Base-by-base conservation (phyloP, 1,284 basidiomycete species). In the Ustilago nuda region DNA sequence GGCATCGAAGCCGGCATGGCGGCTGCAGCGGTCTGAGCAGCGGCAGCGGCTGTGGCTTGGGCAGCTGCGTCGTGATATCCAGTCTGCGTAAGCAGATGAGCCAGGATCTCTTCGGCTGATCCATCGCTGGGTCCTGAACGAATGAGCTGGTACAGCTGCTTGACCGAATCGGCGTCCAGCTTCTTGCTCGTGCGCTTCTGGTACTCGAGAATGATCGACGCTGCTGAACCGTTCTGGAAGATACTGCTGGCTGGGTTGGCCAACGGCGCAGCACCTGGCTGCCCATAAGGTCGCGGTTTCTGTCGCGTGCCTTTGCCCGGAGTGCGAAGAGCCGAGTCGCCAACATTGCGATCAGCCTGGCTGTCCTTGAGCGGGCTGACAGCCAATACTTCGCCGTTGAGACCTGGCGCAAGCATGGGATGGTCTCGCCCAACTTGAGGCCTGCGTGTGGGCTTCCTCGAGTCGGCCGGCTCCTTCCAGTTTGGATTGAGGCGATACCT, bases 401-500 rank as follows among this genome's bases (percentile, higher is more conserved):
- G 80, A 23, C 80, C 78, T 12, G 78, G 72, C 23, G 76, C 77
- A 60, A 81, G 74, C 80, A 81, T 81, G 13, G 80, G 80, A 60
- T 81, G 80, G 51, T 81, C 78, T 39, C 75, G 66, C 17, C 76
- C 80, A 23, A 80, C 75, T 56, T 80, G 78, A 8, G 76, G 78
- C 27, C 80, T 66, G 41, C 76, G 68, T 17, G 78, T 80, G 3
- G 80, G 80, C 69, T 78, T 80, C 8, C 79, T 65, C 19, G 72
- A 76, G 17, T 72, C 75, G 56, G 66, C 78, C 41, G 75, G 79
- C 15, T 80, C 81, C 30, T 73, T 78, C 76, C 78, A 82, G 33
- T 76, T 59, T 13, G 79, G 80, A 57, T 84, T 85, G 69, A 85
- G 66, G 46, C 78, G 74, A 56, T 85, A 85, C 36, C 82, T 62